Base-by-base conservation (phyloP, 2,329 filamentous ascomycete genomes). In the Exophiala viscosa region DNA sequence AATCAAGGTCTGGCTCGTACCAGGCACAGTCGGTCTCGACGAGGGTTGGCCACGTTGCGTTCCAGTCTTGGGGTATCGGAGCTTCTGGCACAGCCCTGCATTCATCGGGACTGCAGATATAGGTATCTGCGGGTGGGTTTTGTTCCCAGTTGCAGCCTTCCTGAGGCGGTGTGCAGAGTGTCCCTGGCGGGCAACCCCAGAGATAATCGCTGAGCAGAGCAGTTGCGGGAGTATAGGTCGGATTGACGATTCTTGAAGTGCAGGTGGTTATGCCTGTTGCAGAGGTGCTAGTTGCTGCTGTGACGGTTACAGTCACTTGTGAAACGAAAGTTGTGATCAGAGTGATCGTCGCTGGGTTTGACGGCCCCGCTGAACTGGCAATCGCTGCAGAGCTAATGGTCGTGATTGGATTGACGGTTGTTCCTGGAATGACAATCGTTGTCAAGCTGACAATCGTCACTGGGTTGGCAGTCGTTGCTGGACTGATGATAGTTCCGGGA, bases 121-220 rank as follows among this genome's bases (percentile, higher is more conserved):
- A 76, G 34, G 64, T 62, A 17, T 60, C 58, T 1, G 66, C 64
- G 6, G 73, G 73, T 11, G 69, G 69, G 31, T 70, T 70, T 5
- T 66, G 63, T 55, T 68, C 73, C 33, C 75, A 58, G 35, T 68
- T 69, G 54, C 73, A 76, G 20, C 62, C 56, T 1, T 62, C 64
- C 43, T 68, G 70, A 10, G 65, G 64, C 7, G 72, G 72, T 34
- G 64, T 67, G 46, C 73, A 76, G 18, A 76, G 60, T 15, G 61
- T 70, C 9, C 71, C 72, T 14, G 73, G 72, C 31, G 68, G 64
- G 45, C 73, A 76, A 38, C 73, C 73, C 70, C 70, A 74, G 2
- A 68, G 66, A 23, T 72, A 70, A 43, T 69, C 58, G 2, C 55
- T 56, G 23, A 66, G 67, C 8, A 67, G 49, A 6, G 64, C 48